phyloP scores from a whole-genome alignment of 768 basidiomycete genomes.

The Agrocybe chaxingu region DNA sequence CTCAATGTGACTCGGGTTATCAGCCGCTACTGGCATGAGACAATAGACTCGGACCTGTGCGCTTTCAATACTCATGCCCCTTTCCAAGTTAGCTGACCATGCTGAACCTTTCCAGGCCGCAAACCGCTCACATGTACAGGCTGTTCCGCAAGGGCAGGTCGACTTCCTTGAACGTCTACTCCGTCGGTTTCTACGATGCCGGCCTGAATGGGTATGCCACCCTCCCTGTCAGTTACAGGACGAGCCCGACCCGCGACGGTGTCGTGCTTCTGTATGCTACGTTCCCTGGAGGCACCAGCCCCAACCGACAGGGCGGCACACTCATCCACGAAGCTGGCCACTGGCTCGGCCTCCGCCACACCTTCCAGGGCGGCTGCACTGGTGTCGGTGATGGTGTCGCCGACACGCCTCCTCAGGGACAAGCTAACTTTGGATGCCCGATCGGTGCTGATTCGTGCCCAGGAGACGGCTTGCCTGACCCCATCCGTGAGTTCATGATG shows the following conservation, averaged over 20 bases:
- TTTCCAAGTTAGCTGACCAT: neutral
- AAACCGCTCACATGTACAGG: slow-evolving; percentile 32
- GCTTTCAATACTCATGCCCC: slow-evolving; percentile 5
- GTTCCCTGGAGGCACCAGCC: slow-evolving; percentile 36
- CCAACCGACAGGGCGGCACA: slow-evolving; percentile 42
- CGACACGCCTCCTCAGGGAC: slow-evolving; percentile 39
- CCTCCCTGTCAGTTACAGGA: slow-evolving; percentile 38
- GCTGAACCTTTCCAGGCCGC: slow-evolving; percentile 14
- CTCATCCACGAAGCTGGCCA: slow-evolving; percentile 49
- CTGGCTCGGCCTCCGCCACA: slow-evolving; percentile 49
- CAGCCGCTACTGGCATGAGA: slow-evolving; percentile 41
- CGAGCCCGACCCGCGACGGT: slow-evolving; percentile 40
- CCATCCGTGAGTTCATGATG: slow-evolving; percentile 31
- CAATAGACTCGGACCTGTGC: slow-evolving; percentile 25
- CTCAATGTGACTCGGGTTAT: slow-evolving; percentile 33
- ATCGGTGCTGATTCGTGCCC: slow-evolving; percentile 27
- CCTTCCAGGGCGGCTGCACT: slow-evolving; percentile 37
- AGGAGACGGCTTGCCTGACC: slow-evolving; percentile 28
- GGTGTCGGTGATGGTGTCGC: slow-evolving; percentile 36
- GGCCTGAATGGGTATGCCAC: slow-evolving; percentile 44
- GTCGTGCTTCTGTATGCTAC: slow-evolving; percentile 35
- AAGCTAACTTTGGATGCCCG: slow-evolving; percentile 35
- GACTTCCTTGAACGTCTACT: slow-evolving; percentile 34
- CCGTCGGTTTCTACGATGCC: slow-evolving; percentile 27
- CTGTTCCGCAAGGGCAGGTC: slow-evolving; percentile 36